Conservation (phyloP, 106 monocot species). For the Amphibolis antarctica region DNA sequence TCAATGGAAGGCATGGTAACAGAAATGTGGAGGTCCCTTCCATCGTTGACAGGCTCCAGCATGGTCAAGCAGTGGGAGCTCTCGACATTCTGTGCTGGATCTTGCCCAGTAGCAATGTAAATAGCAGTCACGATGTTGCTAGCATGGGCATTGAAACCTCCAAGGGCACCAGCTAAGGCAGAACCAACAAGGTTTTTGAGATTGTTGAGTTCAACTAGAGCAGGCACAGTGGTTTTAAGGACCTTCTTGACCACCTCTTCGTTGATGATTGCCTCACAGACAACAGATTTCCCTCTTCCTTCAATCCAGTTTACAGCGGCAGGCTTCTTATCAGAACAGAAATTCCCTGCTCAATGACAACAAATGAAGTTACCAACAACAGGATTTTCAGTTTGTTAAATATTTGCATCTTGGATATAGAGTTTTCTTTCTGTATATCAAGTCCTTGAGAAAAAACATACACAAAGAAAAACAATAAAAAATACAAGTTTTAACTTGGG, state of each 20-base stretch:
- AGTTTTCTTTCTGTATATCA: too few relatives aligned
- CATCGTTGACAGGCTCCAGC: constrained; percentile 81
- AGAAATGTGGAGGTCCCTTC: constrained; percentile 73
- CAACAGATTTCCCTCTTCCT: constrained; percentile 87
- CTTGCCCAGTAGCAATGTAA: constrained; percentile 86
- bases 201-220: constrained; percentile 68
- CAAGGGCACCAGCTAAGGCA: constrained; percentile 82
- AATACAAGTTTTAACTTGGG: neutral
- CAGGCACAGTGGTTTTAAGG: constrained; percentile 50
- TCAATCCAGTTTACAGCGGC: constrained; percentile 94
- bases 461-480: too few relatives aligned
- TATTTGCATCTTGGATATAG: too few relatives aligned
- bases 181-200: constrained; percentile 86
- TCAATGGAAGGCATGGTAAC: constrained; percentile 93
- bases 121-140: constrained; percentile 80
- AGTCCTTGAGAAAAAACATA: too few relatives aligned
- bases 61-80: constrained; percentile 91
- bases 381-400: neutral
- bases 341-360: constrained; percentile 47
- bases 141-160: constrained; percentile 90
- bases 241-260: constrained; percentile 68
- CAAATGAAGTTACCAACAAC: neutral
- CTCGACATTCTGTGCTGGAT: constrained; percentile 92
- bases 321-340: constrained; percentile 88
- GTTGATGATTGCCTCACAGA: constrained; percentile 72